Conservation (phyloP, 164 flowering plant genomes). For the Chloranthus sessilifolius region DNA sequence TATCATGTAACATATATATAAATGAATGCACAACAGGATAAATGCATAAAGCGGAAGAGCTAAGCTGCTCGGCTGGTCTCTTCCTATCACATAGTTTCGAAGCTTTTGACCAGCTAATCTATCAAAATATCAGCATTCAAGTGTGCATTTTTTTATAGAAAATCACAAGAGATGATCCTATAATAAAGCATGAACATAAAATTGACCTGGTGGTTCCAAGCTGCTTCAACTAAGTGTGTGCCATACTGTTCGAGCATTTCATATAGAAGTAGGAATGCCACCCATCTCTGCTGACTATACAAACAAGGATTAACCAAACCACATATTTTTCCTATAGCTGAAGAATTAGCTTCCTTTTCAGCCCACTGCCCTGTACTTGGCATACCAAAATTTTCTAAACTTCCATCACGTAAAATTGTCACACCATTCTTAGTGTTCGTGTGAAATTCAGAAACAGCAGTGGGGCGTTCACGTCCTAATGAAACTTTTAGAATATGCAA, state of each 20-base stretch:
- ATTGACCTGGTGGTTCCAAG: slow-evolving; percentile 94
- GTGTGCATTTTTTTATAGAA: too few species aligned
- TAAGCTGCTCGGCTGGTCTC: too few species aligned
- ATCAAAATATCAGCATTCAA: too few species aligned
- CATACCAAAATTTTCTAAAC: slow-evolving; percentile 28
- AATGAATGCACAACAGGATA: too few species aligned
- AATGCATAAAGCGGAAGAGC: too few species aligned
- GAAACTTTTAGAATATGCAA: slow-evolving; percentile 58
- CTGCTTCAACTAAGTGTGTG: slow-evolving; percentile 96
- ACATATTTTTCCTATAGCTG: slow-evolving; percentile 62
- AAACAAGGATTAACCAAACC: slow-evolving; percentile 19
- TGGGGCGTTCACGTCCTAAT: slow-evolving; percentile 15
- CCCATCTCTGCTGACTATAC: slow-evolving; percentile 60
- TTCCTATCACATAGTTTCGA: too few species aligned
- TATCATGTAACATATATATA: too few species aligned
- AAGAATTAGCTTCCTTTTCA: slow-evolving; percentile 77
- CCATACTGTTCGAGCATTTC: slow-evolving; percentile 99
- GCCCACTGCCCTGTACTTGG: slow-evolving; percentile 84
- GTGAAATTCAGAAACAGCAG: slow-evolving; percentile 19
- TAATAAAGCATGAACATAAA: too few species aligned
- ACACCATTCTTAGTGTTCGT: not conserved
- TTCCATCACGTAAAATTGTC: slow-evolving; percentile 18
- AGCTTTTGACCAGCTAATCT: too few species aligned
- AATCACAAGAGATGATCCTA: too few species aligned
- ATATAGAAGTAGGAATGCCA: slow-evolving; percentile 80